Evolutionary conservation across 208 protist genomes (phyloP), one percentile per base, ranked within the genome.

Genomic region (Wallacemonas sp.): DNA sequence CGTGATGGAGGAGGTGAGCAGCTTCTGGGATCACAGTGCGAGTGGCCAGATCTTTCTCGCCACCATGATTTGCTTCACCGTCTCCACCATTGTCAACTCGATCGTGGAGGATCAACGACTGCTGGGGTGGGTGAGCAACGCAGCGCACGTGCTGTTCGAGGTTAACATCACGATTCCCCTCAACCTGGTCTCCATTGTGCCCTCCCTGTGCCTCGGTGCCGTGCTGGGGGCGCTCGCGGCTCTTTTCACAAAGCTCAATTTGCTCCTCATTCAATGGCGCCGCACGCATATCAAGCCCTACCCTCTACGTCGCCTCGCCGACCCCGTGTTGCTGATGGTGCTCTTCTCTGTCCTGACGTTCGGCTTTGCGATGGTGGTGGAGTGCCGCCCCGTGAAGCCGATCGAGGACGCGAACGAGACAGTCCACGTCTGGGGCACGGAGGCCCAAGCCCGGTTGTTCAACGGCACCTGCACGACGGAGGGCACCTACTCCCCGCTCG

Each of bases 31-130:
- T 36, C 80, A 86, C 54, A 89, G 76, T 63, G 78, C 94, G 41
- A 97, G 88, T 39, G 96, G 89, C 34, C 90, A 96, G 70, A 97
- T 97, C 31, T 98, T 98, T 79, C 86, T 98, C 51, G 86, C 90
- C 56, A 88, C 84, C 34, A 97, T 98, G 82, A 76, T 94, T 39
- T 89, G 80, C 69, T 95, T 93, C 66, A 88, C 87, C 34, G 76
- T 90, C 30, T 86, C 79, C 65, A 86, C 77, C 34, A 88, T 94
- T 19, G 82, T 94, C 72, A 88, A 90, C 74, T 86, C 76, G 33
- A 42, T 94, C 22, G 65, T 93, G 17, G 88, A 94, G 73, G 81
- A 88, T 53, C 80, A 80, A 21, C 66, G 72, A 11, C 63, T 91
- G 47, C 80, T 96, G 15, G 90, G 93, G 46, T 91, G 80, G 81